phyloP scores from a whole-genome alignment of 306 rosid species.

The Benincasa hispida region DNA sequence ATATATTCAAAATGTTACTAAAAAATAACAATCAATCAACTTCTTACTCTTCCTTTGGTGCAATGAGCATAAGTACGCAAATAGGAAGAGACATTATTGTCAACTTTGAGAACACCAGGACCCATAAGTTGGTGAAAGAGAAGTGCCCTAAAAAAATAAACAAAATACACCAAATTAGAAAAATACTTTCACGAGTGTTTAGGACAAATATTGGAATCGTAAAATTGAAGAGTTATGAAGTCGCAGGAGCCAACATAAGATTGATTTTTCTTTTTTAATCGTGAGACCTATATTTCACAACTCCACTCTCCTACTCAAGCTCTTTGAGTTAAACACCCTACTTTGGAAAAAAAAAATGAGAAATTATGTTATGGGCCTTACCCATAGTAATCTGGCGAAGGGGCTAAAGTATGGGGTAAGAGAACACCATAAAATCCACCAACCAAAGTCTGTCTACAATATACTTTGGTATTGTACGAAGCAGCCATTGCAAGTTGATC shows the following conservation, averaged over 20 bases:
- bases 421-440: neutral
- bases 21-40: too few species aligned
- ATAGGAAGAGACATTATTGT: neutral
- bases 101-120: neutral
- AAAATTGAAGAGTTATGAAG: too few species aligned
- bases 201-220: too few species aligned
- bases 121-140: constrained; percentile 5
- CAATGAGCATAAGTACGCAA: neutral
- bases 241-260: too few species aligned
- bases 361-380: neutral
- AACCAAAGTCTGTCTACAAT: neutral
- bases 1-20: too few species aligned
- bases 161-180: neutral
- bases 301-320: too few species aligned
- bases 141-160: neutral
- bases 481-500: constrained; percentile 1
- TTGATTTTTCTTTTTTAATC: too few species aligned
- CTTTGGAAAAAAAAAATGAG: too few species aligned
- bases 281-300: too few species aligned
- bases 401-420: neutral
- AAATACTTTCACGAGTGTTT: too few species aligned
- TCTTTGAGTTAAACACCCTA: too few species aligned
- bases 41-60: neutral
- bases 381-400: neutral
- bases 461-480: neutral